Evolutionary conservation across 495 filamentous ascomycete genomes (phyloP).

Genomic region (Daldinia caldariorum): DNA sequence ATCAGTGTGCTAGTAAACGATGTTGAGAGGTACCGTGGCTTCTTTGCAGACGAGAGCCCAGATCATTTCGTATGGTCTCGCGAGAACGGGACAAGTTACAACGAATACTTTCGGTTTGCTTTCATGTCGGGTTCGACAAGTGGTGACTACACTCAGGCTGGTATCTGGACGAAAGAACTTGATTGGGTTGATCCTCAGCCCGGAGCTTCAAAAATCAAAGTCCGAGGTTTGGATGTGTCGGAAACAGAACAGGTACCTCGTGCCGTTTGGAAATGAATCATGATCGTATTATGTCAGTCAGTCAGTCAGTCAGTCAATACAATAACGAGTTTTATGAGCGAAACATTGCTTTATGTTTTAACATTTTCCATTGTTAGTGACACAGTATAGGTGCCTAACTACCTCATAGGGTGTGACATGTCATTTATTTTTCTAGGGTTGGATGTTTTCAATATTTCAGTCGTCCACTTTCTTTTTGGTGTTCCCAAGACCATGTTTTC

Average conservation of each 20-base stretch:
- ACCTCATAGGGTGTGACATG: too few relatives aligned
- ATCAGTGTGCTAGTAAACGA: constrained; percentile 93
- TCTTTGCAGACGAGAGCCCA: constrained; percentile 56
- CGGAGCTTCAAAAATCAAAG: constrained; percentile 56
- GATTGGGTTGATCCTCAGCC: constrained; percentile 69
- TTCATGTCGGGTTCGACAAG: constrained; percentile 75
- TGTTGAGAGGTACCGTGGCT: constrained; percentile 82
- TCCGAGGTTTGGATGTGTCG: constrained; percentile 31
- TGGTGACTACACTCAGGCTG: constrained; percentile 83
- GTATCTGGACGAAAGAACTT: constrained; percentile 75
- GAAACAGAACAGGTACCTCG: constrained; percentile 30
- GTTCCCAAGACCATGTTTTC: too few relatives aligned
- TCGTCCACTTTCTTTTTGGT: too few relatives aligned
- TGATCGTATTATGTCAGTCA: constrained; percentile 23
- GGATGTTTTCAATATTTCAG: too few relatives aligned
- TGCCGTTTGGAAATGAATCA: constrained; percentile 33
- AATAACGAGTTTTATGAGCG: not conserved
- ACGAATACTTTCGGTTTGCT: constrained; percentile 86
- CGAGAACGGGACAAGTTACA: constrained; percentile 54
- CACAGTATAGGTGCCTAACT: too few relatives aligned
- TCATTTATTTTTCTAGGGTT: too few relatives aligned
- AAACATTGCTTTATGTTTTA: not conserved
- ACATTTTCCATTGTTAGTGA: not conserved
- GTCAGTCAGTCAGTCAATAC: constrained; percentile 2
- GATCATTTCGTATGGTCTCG: constrained; percentile 60